Evolutionary conservation across 306 rosid genomes (phyloP), one percentile per base, ranked within the genome.

Genomic region (Cotoneaster glaucophyllus): DNA sequence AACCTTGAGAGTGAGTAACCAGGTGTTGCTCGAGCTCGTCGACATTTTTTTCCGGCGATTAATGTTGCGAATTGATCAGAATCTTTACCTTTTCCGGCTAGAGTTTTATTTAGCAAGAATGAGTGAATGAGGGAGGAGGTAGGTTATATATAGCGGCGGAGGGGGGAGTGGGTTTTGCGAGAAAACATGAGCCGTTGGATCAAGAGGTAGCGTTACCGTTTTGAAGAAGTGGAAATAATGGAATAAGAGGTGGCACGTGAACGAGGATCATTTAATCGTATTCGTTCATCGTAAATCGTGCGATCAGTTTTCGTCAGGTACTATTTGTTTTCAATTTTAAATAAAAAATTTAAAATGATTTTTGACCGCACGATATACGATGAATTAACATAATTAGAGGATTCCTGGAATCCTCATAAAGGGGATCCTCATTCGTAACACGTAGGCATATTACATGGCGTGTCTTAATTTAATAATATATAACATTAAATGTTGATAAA

Each of bases 1-100:
- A 14, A 80, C 11, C 82, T 87, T 95, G 61, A 86, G 77, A 14
- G 89, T 73, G 67, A 84, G 75, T 53, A 61, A 24, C 88, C 85
- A 84, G 54, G 48, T 82, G 56, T 69, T 37, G 77, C 74, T 79
- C 22, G 81, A 69, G 37, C 32, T 79, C 17, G 70, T 82, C 61
- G 70, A 64, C 92, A 84, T 54, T 50, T 73, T 73, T 73, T 11
- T 2, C 52, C 22, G 4, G 41, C 8, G 65, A 52, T 8, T 3
- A 5, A 24, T 10, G 25, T 58, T 11, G 31, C 6, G 17, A 12
- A 22, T 34, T 14, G 9, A 7, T 19, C 32, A 70, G 74, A 78
- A 34, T 53, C 34, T 24, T 24, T 6, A 24, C 19, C 65, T 22
- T 2, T 3, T 34, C 45, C 11, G 59, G 50, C n/a, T 21, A 41